phyloP scores from a whole-genome alignment of 495 filamentous ascomycete species.

The Penicillium soppii region DNA sequence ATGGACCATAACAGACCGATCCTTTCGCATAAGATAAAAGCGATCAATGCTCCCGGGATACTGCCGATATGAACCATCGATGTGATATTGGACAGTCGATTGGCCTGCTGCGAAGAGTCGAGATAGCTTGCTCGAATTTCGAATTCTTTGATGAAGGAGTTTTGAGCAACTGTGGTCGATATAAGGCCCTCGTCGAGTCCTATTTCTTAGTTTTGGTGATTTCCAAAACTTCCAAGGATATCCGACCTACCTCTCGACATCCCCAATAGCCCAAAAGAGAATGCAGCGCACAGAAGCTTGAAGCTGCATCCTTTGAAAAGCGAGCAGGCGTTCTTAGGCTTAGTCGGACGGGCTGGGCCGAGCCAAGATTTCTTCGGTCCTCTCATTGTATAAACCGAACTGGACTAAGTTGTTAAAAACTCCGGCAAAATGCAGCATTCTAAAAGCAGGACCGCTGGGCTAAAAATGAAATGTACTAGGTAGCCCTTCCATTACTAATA shows the following conservation, averaged over 20 bases:
- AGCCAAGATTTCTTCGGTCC: not conserved
- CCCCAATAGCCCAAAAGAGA: constrained; percentile 20
- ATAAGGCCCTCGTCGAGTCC: constrained; percentile 61
- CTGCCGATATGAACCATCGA: constrained; percentile 64
- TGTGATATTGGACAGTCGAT: constrained; percentile 60
- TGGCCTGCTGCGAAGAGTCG: constrained; percentile 42
- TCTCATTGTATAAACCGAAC: not conserved
- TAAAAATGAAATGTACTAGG: too few species aligned
- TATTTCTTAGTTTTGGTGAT: not conserved
- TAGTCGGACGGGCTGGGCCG: not conserved
- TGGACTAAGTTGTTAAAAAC: not conserved
- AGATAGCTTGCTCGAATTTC: constrained; percentile 35
- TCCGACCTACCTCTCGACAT: constrained; percentile 14
- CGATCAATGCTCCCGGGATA: constrained; percentile 54
- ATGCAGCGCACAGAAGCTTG: constrained; percentile 14
- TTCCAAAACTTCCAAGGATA: not conserved
- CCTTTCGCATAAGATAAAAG: constrained; percentile 58
- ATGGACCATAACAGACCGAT: constrained; percentile 62
- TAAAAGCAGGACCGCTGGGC: too few species aligned
- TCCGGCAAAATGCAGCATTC: too few species aligned
- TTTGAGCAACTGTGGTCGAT: constrained; percentile 27
- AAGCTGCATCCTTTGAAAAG: constrained; percentile 7
- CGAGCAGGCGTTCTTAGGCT: not conserved
- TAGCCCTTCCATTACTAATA: not conserved
- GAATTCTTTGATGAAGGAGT: constrained; percentile 26